Base-by-base conservation (phyloP, 257 asterid species). In the Scutellaria baicalensis region DNA sequence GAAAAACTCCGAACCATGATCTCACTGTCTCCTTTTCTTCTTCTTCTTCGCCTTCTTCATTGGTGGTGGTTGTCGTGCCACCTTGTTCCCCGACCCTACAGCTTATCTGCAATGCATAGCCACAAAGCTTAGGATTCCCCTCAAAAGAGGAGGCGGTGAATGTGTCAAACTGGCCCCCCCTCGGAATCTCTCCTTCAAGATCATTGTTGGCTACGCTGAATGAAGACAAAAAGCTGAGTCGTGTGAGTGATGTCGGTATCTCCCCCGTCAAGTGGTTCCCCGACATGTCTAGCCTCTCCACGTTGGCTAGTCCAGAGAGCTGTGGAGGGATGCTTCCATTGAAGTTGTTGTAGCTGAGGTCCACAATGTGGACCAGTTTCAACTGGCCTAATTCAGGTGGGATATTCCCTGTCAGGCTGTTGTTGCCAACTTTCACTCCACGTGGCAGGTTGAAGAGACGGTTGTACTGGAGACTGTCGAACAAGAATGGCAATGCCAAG, bases 91-190 rank as follows among this genome's bases (percentile, higher is more conserved):
- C n/a, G 0, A 14, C 45, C 2, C 55, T 42, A 59, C 87, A 82
- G 14, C 17, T 20, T 61, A 45, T 67, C 5, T 11, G 23, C 5
- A 82, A 27, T 6, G 71, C 43, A 14, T 11, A 1, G 9, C 87
- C 84, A 33, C 87, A 82, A 7, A 82, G 87, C 64, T 52, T 54
- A 2, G 75, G 81, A 74, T 82, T 82, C 52, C 87, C 82, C 64
- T 74, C 72, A 16, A 77, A 82, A 0, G 84, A 77, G 33, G 75
- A 6, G 17, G 67, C 48, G 0, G 77, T 7, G 21, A 82, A 82
- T 1, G 86, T 82, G 9, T 78, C 81, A 55, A 82, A 79, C 61
- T 82, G 83, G 4, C 81, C 83, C 33, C 77, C 86, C 3, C 21
- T 56, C 0, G 86, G 86, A 17, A 82, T 65, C 49, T 72, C 76